These are phyloP conservation scores for Nemania diffusa DNA, from an alignment of 2,329 filamentous ascomycete species.

Conservation along the genomic window DNA sequence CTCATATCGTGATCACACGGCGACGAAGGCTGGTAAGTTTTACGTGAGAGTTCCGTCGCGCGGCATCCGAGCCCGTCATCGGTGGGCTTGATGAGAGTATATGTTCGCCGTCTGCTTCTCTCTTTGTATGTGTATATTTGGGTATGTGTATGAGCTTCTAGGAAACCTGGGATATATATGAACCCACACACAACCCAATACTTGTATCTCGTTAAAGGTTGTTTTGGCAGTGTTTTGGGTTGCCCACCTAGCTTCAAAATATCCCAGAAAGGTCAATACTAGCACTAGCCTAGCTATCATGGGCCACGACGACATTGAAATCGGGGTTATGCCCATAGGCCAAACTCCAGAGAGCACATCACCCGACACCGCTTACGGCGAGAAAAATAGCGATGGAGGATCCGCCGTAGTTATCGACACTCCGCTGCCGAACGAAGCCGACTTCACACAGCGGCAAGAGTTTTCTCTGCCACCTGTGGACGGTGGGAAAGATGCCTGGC, in stretches of 20 bases:
- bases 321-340: constrained; percentile 5
- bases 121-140: no score
- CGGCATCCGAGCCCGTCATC: constrained; percentile 29
- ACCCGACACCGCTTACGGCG: constrained; percentile 16
- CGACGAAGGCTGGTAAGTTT: constrained; percentile 9
- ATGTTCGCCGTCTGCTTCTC: constrained; percentile 9
- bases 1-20: constrained; percentile 11
- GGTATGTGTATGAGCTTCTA: background rate
- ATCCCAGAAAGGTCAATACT: no score
- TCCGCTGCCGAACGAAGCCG: constrained; percentile 17
- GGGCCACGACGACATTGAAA: constrained; percentile 29
- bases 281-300: constrained; percentile 14
- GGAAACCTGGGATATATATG: background rate
- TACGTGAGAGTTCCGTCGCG: constrained; percentile 33
- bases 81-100: constrained; percentile 26
- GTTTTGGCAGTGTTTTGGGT: background rate
- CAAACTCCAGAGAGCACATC: constrained; percentile 28
- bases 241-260: background rate
- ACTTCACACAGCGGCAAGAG: constrained; percentile 26
- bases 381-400: constrained; percentile 15
- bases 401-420: constrained; percentile 21
- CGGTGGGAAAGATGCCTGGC: constrained; percentile 48
- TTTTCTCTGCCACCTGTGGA: constrained; percentile 45
- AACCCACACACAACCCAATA: background rate
- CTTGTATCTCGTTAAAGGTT: constrained; percentile 5